Percentiles rank a stretch among this genome's conserved stretches.
Conservation (phyloP, 169 alveolate species). For the Fabrea salina region DNA sequence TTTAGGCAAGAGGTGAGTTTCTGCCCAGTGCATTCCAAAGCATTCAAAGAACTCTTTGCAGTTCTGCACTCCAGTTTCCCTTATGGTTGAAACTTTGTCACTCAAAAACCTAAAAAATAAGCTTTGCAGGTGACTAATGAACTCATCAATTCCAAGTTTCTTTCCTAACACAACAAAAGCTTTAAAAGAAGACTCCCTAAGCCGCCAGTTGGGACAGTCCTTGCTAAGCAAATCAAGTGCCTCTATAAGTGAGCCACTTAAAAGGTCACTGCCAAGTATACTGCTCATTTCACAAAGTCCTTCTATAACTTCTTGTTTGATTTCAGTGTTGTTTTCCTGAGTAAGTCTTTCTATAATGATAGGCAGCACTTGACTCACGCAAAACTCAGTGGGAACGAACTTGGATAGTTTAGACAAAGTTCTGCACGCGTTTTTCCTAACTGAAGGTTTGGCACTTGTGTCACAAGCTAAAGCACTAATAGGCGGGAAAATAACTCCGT, state of each 20-base stretch:
- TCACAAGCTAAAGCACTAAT: conserved; percentile 48
- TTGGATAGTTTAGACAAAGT: conserved; percentile 62
- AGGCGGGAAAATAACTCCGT: conserved; percentile 55
- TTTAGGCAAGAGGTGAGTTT: conserved; percentile 49
- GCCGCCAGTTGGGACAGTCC: conserved; percentile 77
- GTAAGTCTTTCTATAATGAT: conserved; percentile 52
- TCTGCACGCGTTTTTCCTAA: conserved; percentile 61
- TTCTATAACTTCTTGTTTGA: conserved; percentile 56
- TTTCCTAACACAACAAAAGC: conserved; percentile 49
- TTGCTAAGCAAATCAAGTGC: conserved; percentile 32
- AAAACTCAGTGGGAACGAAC: conserved; percentile 59
- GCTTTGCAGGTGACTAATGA: neutral
- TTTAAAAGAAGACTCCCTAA: conserved; percentile 57
- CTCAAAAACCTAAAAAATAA: conserved; percentile 55
- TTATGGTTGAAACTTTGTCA: conserved; percentile 69
- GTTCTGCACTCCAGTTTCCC: conserved; percentile 59
- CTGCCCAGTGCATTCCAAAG: conserved; percentile 61
- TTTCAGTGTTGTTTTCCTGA: conserved; percentile 72
- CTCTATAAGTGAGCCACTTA: conserved; percentile 29
- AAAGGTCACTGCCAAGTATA: conserved; percentile 63
- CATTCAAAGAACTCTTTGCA: conserved; percentile 41
- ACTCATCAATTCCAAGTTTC: conserved; percentile 41
- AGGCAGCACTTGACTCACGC: conserved; percentile 50
- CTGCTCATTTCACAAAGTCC: conserved; percentile 59
- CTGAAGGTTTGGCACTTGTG: conserved; percentile 48